Conservation (phyloP, 140 eudicot species). For the Flaveria floridana region DNA sequence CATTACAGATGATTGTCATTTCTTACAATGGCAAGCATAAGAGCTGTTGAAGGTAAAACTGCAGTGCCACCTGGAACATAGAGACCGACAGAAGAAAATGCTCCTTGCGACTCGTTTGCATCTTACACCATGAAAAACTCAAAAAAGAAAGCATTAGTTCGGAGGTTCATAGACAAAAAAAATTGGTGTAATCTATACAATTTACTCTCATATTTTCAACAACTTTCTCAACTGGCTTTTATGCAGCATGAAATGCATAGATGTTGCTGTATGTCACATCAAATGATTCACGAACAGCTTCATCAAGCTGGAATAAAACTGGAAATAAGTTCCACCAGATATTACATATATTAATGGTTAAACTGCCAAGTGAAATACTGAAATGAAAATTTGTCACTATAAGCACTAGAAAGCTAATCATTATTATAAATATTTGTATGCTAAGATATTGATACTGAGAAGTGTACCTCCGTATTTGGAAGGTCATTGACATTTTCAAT, state of each 20-base stretch:
- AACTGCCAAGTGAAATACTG: too few species aligned
- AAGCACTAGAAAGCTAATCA: too few species aligned
- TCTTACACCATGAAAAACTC: slow-evolving; percentile 73
- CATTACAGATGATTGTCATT: slow-evolving; percentile 17
- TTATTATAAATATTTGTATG: not conserved
- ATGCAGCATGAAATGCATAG: slow-evolving; percentile 96
- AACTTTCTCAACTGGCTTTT: slow-evolving; percentile 77
- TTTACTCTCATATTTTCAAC: slow-evolving; percentile 94
- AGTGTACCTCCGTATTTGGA: slow-evolving; percentile 80
- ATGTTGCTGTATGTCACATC: slow-evolving; percentile 96
- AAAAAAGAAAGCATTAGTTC: too few species aligned
- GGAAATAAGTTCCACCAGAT: too few species aligned
- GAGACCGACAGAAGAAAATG: slow-evolving; percentile 85
- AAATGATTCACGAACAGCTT: slow-evolving; percentile 82
- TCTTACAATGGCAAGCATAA: slow-evolving; percentile 91
- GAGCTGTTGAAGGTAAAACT: slow-evolving; percentile 95
- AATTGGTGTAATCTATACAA: slow-evolving; percentile 3
- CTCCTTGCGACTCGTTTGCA: slow-evolving; percentile 94
- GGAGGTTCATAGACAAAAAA: not conserved
- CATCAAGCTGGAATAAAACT: slow-evolving; percentile 57
- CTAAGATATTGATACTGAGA: slow-evolving; percentile 9
- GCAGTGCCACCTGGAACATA: slow-evolving; percentile 99
- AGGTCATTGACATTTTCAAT: slow-evolving; percentile 70
- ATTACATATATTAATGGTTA: too few species aligned
- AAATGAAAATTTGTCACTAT: too few species aligned